Percentiles rank a stretch among this genome's conserved stretches.
Evolutionary conservation across 192 early-diverging fungal species (phyloP).

Genomic region (Coemansia sp.): DNA sequence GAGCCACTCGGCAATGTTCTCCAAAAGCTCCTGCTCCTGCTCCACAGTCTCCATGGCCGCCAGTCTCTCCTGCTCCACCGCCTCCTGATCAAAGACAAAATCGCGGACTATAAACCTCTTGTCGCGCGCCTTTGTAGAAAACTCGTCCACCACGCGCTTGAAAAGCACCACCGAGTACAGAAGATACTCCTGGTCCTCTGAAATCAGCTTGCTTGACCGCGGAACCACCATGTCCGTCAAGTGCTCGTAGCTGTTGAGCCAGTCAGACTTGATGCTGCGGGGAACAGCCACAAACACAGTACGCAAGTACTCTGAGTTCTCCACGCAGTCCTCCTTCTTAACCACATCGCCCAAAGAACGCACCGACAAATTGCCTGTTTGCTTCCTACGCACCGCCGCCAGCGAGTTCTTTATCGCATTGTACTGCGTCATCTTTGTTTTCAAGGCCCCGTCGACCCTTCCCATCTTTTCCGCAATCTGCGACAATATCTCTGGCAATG

Average conservation of each 20-base stretch:
- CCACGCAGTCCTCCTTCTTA: constrained; percentile 85
- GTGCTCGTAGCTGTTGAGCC: constrained; percentile 84
- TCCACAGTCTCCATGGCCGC: constrained; percentile 65
- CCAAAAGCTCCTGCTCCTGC: constrained; percentile 76
- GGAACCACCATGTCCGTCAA: constrained; percentile 95
- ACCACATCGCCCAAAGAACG: constrained; percentile 82
- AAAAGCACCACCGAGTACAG: constrained; percentile 92
- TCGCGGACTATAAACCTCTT: constrained; percentile 92
- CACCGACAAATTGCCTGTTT: constrained; percentile 87
- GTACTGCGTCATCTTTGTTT: constrained; percentile 85
- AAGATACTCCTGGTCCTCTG: constrained; percentile 93
- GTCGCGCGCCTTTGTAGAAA: constrained; percentile 83
- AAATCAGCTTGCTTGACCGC: constrained; percentile 83
- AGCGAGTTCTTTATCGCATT: constrained; percentile 76
- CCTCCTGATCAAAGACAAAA: constrained; percentile 87
- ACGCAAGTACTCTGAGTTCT: constrained; percentile 91
- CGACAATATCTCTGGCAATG: constrained; percentile 77
- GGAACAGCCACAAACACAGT: constrained; percentile 95
- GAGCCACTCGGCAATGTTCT: constrained; percentile 75
- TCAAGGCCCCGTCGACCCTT: constrained; percentile 84
- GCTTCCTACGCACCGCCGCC: constrained; percentile 76
- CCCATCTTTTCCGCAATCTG: constrained; percentile 81
- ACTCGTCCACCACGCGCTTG: constrained; percentile 85
- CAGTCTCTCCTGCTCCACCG: constrained; percentile 67
- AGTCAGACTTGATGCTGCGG: constrained; percentile 74